phyloP scores from a whole-genome alignment of 1,284 basidiomycete species.

The Cutaneotrichosporon dermatis region DNA sequence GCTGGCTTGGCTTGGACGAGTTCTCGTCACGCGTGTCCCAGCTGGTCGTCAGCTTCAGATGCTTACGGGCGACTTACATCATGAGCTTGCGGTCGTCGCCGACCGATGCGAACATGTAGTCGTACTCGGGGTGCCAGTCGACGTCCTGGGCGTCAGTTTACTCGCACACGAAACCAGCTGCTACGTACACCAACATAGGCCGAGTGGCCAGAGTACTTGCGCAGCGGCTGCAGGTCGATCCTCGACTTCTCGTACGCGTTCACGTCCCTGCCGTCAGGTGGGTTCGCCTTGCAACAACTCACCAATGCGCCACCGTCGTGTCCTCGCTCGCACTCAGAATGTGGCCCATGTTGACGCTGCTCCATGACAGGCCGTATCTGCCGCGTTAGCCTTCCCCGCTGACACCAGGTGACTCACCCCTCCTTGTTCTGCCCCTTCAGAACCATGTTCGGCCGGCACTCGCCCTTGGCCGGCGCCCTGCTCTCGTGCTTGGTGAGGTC shows the following conservation, averaged over 20 bases:
- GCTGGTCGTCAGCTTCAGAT: constrained; percentile 51
- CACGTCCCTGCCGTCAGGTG: constrained; percentile 59
- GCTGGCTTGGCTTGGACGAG: constrained; percentile 62
- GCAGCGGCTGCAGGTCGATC: constrained; percentile 71
- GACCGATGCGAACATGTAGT: constrained; percentile 89
- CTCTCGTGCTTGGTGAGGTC: constrained; percentile 96
- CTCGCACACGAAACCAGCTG: constrained; percentile 37
- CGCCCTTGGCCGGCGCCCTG: constrained; percentile 76
- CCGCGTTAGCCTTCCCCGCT: constrained; percentile 5
- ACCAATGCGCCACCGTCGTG: constrained; percentile 87
- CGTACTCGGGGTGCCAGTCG: constrained; percentile 84
- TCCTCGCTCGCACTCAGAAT: constrained; percentile 92
- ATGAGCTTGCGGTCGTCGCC: constrained; percentile 93
- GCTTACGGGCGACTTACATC: constrained; percentile 58
- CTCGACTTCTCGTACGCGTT: constrained; percentile 81
- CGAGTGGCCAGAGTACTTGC: constrained; percentile 79
- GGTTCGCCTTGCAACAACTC: too few species aligned
- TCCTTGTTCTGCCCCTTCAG: constrained; percentile 86
- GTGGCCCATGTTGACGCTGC: constrained; percentile 72
- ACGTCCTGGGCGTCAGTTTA: constrained; percentile 66
- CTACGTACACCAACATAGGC: constrained; percentile 73
- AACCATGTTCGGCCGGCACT: constrained; percentile 85
- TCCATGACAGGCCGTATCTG: constrained; percentile 93
- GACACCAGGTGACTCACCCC: constrained; percentile 59
- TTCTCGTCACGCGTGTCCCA: constrained; percentile 80